phyloP scores from a whole-genome alignment of 306 rosid species.

The Dalbergia oliveri region DNA sequence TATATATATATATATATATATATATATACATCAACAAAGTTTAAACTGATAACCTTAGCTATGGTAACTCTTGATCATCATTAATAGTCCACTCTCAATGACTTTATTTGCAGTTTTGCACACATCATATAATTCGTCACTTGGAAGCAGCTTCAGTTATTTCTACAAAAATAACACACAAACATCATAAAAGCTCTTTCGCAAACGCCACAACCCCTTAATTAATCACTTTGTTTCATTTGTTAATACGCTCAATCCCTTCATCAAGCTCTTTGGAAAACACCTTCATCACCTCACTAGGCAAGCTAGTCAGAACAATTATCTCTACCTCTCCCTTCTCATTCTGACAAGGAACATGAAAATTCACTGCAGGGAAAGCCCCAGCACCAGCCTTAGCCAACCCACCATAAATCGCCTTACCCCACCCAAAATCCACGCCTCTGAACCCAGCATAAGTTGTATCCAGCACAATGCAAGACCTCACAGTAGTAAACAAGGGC shows the following conservation, averaged over 20 bases:
- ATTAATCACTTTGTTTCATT: not conserved
- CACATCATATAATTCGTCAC: no score
- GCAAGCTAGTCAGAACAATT: slow-evolving; percentile 37
- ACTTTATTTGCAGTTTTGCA: no score
- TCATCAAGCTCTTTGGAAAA: slow-evolving; percentile 41
- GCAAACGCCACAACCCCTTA: not conserved
- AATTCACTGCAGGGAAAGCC: slow-evolving; percentile 22
- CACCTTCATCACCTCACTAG: not conserved
- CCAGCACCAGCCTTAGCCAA: slow-evolving; percentile 38
- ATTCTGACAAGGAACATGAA: slow-evolving; percentile 19
- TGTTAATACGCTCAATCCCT: not conserved
- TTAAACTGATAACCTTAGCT: no score
- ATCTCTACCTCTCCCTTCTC: slow-evolving; percentile 35
- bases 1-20: no score
- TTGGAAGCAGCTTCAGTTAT: no score
- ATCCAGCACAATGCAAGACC: slow-evolving; percentile 42
- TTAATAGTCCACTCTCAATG: no score
- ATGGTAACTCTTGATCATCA: no score
- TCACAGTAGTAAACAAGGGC: slow-evolving; percentile 26
- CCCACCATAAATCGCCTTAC: slow-evolving; percentile 45
- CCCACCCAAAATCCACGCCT: slow-evolving; percentile 43
- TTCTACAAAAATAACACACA: no score
- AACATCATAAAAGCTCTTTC: no score
- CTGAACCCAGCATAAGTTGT: slow-evolving; percentile 33
- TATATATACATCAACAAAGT: no score